These are phyloP conservation scores for Hypoxylon sp. DNA, from an alignment of 2,329 filamentous ascomycete genomes.

Conservation along the genomic window DNA sequence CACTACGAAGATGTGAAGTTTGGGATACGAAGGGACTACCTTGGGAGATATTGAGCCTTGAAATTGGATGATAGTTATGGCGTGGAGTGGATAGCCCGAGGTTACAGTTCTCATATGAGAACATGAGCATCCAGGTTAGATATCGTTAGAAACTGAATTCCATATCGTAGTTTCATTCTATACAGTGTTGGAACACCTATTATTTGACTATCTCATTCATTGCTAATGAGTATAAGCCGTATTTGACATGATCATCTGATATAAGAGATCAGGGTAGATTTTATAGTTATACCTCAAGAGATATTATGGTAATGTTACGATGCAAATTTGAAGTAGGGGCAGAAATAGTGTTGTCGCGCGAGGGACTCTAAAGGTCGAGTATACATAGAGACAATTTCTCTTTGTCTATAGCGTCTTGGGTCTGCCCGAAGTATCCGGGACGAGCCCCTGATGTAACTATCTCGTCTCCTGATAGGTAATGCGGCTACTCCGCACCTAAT, in stretches of 20 bases:
- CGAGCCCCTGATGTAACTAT: no score
- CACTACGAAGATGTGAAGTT: slow-evolving; percentile 22
- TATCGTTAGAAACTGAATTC: not conserved
- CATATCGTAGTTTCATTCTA: not conserved
- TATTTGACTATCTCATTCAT: not conserved
- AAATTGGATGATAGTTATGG: slow-evolving; percentile 1
- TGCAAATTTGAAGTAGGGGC: no score
- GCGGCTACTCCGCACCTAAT: slow-evolving; percentile 32
- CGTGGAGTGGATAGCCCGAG: slow-evolving; percentile 9
- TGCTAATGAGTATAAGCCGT: not conserved
- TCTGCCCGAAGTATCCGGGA: no score
- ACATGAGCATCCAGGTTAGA: not conserved
- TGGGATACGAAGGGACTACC: slow-evolving; percentile 9
- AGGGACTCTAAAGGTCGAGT: no score
- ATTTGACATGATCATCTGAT: not conserved
- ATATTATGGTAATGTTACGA: not conserved
- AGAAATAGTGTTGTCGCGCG: no score
- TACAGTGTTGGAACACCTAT: no score
- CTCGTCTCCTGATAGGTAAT: no score
- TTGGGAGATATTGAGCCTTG: slow-evolving; percentile 17
- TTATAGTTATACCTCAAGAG: slow-evolving; percentile 18
- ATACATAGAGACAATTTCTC: no score
- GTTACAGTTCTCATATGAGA: slow-evolving; percentile 20
- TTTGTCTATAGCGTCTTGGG: no score
- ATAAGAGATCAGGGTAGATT: not conserved